phyloP scores from a whole-genome alignment of 208 protist species.

The Leishmania gerbilli region DNA sequence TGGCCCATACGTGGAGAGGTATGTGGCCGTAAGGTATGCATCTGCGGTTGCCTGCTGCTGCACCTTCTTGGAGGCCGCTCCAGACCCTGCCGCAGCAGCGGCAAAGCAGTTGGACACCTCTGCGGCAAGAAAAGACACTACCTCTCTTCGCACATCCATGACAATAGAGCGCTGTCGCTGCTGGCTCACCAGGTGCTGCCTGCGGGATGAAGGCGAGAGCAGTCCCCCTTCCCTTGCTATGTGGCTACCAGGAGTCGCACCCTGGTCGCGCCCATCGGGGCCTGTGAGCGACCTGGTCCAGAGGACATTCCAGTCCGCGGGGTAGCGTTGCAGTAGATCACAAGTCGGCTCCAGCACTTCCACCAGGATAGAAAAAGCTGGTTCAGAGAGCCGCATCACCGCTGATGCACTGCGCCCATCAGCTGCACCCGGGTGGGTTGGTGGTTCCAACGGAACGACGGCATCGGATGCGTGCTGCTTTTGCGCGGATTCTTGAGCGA shows the following conservation, averaged over 20 bases:
- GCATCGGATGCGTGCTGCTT: not conserved
- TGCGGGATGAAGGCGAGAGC: not conserved
- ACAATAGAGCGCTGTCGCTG: not conserved
- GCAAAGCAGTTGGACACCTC: slow-evolving; percentile 15
- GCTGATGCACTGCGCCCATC: not conserved
- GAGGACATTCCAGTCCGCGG: not conserved
- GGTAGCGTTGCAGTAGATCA: slow-evolving; percentile 38
- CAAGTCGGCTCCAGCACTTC: slow-evolving; percentile 46
- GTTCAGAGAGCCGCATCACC: slow-evolving; percentile 17
- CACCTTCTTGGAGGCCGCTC: slow-evolving; percentile 4
- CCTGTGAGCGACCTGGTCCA: not conserved
- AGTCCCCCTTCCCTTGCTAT: not conserved
- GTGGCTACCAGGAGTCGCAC: not conserved
- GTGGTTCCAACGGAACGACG: not conserved
- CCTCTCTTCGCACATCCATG: not conserved
- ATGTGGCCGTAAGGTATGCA: slow-evolving; percentile 8
- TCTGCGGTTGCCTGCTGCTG: slow-evolving; percentile 22
- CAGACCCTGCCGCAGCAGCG: not conserved
- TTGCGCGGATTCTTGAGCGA: not conserved
- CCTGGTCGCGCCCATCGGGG: not conserved
- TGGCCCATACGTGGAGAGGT: slow-evolving; percentile 9
- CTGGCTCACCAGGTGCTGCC: not conserved
- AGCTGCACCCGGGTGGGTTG: not conserved
- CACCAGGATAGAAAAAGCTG: slow-evolving; percentile 25
- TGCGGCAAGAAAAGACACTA: slow-evolving; percentile 6